Conservation (phyloP, 257 asterid species). For the Jacaranda mimosifolia region DNA sequence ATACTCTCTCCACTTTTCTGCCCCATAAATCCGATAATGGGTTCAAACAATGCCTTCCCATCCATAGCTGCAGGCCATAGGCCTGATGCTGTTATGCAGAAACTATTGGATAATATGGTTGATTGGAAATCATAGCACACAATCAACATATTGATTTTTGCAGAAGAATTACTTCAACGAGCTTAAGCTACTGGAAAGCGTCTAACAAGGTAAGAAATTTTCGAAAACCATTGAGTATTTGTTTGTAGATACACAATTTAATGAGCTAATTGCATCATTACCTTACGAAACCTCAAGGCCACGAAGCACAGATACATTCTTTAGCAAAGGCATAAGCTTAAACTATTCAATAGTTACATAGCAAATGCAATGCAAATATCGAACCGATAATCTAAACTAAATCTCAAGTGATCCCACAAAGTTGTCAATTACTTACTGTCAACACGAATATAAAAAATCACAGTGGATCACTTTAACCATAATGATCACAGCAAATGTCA, state of each 20-base stretch:
- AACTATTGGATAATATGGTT: conserved; percentile 29
- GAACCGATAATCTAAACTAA: background rate
- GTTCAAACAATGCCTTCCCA: conserved; percentile 69
- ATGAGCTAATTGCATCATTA: conserved; percentile 6
- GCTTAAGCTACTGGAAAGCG: conserved; percentile 6
- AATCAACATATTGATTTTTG: conserved; percentile 9
- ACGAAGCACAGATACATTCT: conserved; percentile 23
- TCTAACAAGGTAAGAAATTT: conserved; percentile 1
- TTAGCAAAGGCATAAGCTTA: conserved; percentile 18
- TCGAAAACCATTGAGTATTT: background rate
- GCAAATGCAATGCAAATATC: background rate
- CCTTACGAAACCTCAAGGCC: conserved; percentile 28
- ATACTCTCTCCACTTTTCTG: conserved; percentile 61
- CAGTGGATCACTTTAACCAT: background rate
- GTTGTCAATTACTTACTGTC: background rate
- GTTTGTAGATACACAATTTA: background rate
- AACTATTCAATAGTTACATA: background rate
- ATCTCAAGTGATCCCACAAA: conserved; percentile 18
- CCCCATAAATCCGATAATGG: conserved; percentile 83
- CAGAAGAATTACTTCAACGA: conserved; percentile 17
- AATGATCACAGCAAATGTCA: conserved; percentile 7
- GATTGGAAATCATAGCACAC: conserved; percentile 13
- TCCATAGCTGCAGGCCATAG: conserved; percentile 77
- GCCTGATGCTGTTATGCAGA: conserved; percentile 64
- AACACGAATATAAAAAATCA: conserved; percentile 1